Evolutionary conservation across 139 green algal genomes (phyloP).

Genomic region (Micromonas pusilla): DNA sequence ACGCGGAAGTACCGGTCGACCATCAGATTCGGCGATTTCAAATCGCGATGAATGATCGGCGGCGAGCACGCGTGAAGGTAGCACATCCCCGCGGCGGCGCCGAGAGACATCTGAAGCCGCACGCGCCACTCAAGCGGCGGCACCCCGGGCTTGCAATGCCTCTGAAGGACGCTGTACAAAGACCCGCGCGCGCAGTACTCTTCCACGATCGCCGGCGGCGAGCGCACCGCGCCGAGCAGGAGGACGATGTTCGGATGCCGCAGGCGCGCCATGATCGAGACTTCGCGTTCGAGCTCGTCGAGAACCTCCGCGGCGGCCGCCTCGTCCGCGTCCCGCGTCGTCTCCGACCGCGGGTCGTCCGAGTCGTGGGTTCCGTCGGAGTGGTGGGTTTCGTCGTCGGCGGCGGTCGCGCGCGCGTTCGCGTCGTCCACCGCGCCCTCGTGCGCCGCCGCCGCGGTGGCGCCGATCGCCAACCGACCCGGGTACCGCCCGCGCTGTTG

Average conservation of each 20-base stretch:
- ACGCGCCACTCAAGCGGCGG: constrained; percentile 24
- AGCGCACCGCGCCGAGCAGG: constrained; percentile 22
- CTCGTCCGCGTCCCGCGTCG: constrained; percentile 41
- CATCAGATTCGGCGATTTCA: constrained; percentile 61
- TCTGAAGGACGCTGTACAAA: constrained; percentile 56
- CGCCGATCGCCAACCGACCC: neutral
- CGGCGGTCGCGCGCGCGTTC: too few species aligned
- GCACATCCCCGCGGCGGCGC: constrained; percentile 53
- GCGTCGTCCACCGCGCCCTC: too few species aligned
- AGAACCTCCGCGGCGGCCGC: constrained; percentile 31
- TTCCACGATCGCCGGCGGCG: constrained; percentile 59
- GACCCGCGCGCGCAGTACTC: constrained; percentile 57
- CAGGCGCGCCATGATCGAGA: constrained; percentile 56
- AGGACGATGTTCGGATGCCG: constrained; percentile 46
- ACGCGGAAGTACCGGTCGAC: constrained; percentile 81
- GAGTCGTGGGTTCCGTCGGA: too few species aligned
- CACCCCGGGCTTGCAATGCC: constrained; percentile 6
- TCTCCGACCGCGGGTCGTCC: neutral
- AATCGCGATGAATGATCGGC: constrained; percentile 71
- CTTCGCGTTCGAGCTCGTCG: constrained; percentile 39
- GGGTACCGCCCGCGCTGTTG: neutral
- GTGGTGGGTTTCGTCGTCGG: too few species aligned
- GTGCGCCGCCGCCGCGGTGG: neutral
- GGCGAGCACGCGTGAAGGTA: constrained; percentile 74
- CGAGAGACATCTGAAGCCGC: constrained; percentile 66